A percentile compares a stretch with the other conserved stretches of the same genome.
phyloP scores from a whole-genome alignment of 768 basidiomycete genomes.

The Pulveroboletus sp. region DNA sequence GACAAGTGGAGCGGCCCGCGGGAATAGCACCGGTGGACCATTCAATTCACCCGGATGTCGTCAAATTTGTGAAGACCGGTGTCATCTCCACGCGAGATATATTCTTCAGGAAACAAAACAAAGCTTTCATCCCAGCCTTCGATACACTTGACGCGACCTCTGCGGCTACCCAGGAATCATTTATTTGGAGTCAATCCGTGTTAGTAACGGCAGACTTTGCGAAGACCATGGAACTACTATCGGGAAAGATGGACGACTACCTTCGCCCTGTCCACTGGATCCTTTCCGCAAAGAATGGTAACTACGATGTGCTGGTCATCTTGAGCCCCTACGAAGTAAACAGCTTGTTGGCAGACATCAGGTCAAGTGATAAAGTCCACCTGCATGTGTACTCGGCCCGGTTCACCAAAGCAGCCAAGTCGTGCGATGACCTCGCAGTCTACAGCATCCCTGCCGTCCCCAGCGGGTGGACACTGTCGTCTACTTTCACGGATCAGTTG shows the following conservation, averaged over 20 bases:
- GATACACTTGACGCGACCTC: slow-evolving; percentile 7
- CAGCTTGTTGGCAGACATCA: slow-evolving; percentile 36
- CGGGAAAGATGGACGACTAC: slow-evolving; percentile 28
- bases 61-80: slow-evolving; percentile 25
- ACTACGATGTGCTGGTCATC: slow-evolving; percentile 29
- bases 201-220: slow-evolving; percentile 19
- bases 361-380: slow-evolving; percentile 28
- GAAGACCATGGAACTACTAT: not conserved
- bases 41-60: not conserved
- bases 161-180: slow-evolving; percentile 12
- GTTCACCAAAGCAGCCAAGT: slow-evolving; percentile 30
- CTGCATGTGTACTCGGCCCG: slow-evolving; percentile 44
- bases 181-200: slow-evolving; percentile 16
- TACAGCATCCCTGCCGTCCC: slow-evolving; percentile 24
- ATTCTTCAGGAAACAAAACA: too few relatives aligned
- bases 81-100: slow-evolving; percentile 2
- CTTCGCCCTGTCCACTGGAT: slow-evolving; percentile 45
- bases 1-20: slow-evolving; percentile 24
- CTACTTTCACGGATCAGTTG: slow-evolving; percentile 30
- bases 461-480: slow-evolving; percentile 9
- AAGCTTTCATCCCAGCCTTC: slow-evolving; percentile 20
- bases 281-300: slow-evolving; percentile 32
- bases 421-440: slow-evolving; percentile 34
- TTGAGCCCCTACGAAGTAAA: slow-evolving; percentile 43
- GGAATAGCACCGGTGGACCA: slow-evolving; percentile 18